Evolutionary conservation across 441 rosid species (phyloP), one percentile per base, ranked within the genome.

Genomic region (Pelargonium cotyledonis): DNA sequence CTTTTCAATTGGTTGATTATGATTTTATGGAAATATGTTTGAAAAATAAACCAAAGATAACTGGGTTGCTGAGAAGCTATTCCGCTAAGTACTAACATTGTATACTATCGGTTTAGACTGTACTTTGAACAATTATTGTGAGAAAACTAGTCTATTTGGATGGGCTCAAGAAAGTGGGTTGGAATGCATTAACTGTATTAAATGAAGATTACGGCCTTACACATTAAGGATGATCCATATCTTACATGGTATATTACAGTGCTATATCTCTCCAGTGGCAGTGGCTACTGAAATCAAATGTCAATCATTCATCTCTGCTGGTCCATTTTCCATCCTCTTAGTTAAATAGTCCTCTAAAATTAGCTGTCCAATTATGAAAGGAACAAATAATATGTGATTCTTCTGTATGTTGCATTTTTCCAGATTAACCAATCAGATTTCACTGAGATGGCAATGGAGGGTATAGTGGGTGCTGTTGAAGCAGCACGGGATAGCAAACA

Each of bases 401-500:
- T 38, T 19, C 3, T 65, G 26, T 65, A 31, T n/a, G 7, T 65
- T 3, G 21, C 10, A 14, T 44, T 15, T 46, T 18, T 1, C 55
- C 73, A 90, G 97, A 75, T 76, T 44, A 88, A 80, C 82, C 90
- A 82, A n/a, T 72, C 87, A 7, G 91, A 88, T 60, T 91, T 65
- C 80, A 91, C 97, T 66, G 97, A 91, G 74, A 85, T 88, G 97
- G 98, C 96, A 8, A 88, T 92, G 98, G 91, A 93, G 73, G 97
- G 95, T 14, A 75, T 86, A 29, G 67, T 85, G 41, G 87, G 87
- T 9, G 89, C 95, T 4, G 84, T 84, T 49, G 89, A 89, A 35
- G 96, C 95, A 7, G 97, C 98, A 23, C 80, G 79, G 69, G 78
- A 68, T 38, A 83, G 76, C 71, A 86, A 77, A 44, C 97, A 91